Evolutionary conservation across 345 rosid species (phyloP).

Genomic region (Heritiera fomes): DNA sequence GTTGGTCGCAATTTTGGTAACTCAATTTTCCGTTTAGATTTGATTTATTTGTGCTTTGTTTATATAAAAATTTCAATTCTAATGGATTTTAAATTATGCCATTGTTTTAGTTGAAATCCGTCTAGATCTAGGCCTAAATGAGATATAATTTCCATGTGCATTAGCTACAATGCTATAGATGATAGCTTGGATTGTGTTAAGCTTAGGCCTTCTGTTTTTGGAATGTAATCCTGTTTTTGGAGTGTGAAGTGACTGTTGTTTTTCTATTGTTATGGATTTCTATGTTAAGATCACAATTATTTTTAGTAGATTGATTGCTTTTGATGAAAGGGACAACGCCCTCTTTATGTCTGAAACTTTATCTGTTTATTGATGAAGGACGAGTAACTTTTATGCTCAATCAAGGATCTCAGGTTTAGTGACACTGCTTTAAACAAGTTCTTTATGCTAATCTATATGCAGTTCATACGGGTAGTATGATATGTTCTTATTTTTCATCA

Average conservation of each 20-base stretch:
- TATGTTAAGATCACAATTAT: background rate
- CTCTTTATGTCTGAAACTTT: background rate
- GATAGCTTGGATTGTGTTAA: background rate
- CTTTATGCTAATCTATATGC: background rate
- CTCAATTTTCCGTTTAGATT: constrained; percentile 19
- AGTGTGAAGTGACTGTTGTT: background rate
- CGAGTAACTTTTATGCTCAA: background rate
- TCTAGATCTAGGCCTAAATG: background rate
- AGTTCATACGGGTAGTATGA: background rate
- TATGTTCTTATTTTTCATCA: background rate
- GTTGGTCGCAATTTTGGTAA: constrained; percentile 98
- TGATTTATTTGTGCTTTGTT: constrained; percentile 14
- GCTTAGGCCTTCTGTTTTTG: background rate
- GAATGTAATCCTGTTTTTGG: background rate
- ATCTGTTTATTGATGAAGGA: background rate
- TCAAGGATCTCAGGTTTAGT: background rate
- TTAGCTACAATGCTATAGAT: background rate
- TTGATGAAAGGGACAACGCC: background rate
- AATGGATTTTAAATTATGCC: background rate
- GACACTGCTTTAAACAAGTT: background rate
- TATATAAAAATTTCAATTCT: background rate
- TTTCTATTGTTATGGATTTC: background rate
- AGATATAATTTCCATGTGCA: background rate
- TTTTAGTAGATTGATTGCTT: background rate
- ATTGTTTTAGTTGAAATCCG: background rate